A percentile compares a stretch with the other conserved stretches of the same genome.
Evolutionary conservation across 2,329 filamentous ascomycete genomes (phyloP).

Genomic region (Cordyceps tenuipes): DNA sequence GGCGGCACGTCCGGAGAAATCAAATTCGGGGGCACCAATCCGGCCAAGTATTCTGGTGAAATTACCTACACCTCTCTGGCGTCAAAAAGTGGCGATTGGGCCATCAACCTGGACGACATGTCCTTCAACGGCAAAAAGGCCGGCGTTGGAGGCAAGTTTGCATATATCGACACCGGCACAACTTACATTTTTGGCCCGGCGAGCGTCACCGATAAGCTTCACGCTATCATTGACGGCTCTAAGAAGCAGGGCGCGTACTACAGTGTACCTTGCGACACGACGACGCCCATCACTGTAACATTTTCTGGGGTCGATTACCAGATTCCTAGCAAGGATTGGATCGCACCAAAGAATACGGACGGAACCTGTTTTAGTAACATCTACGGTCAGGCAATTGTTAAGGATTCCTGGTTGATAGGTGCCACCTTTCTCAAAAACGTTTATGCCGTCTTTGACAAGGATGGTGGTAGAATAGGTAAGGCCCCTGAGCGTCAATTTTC

Average conservation of each 20-base stretch:
- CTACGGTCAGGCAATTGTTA: constrained; percentile 61
- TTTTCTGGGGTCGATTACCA: constrained; percentile 62
- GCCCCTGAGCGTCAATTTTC: neutral
- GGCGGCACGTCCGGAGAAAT: constrained; percentile 64
- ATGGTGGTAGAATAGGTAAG: constrained; percentile 55
- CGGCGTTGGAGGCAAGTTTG: constrained; percentile 45
- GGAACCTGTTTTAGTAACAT: constrained; percentile 62
- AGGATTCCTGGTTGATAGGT: constrained; percentile 67
- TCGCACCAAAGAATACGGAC: constrained; percentile 38
- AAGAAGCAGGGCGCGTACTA: constrained; percentile 54
- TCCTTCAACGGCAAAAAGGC: constrained; percentile 51
- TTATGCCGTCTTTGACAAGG: constrained; percentile 76
- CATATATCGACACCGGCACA: constrained; percentile 79
- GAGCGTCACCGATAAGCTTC: constrained; percentile 57
- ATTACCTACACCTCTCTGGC: constrained; percentile 56
- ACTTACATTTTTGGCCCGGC: constrained; percentile 68
- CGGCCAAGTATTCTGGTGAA: constrained; percentile 56
- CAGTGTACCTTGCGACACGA: constrained; percentile 64
- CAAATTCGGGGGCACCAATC: constrained; percentile 65
- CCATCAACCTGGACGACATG: constrained; percentile 59
- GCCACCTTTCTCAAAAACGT: constrained; percentile 87
- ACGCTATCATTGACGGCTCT: constrained; percentile 55
- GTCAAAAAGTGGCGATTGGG: constrained; percentile 55
- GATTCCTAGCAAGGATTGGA: constrained; percentile 64
- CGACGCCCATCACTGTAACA: constrained; percentile 49